These are phyloP conservation scores for Macrotyloma uniflorum DNA, from an alignment of 306 rosid species.

Conservation along the genomic window DNA sequence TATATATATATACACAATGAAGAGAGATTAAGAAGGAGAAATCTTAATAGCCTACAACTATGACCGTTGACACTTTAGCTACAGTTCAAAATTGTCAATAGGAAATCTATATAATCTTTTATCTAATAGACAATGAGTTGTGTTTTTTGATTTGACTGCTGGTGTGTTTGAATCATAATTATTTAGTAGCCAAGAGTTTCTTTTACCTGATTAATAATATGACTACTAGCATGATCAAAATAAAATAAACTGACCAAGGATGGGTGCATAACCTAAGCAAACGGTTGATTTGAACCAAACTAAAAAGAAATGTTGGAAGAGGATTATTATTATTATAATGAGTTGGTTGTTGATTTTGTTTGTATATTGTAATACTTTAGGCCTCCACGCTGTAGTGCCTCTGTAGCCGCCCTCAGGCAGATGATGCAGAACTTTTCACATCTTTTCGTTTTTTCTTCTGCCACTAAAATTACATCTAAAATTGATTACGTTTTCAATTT, in stretches of 20 bases:
- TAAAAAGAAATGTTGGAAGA: not conserved
- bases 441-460: not conserved
- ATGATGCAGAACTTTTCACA: not conserved
- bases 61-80: conserved; percentile 75
- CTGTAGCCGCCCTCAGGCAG: conserved; percentile 14
- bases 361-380: not conserved
- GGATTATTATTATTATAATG: not conserved
- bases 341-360: conserved; percentile 6
- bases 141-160: conserved; percentile 40
- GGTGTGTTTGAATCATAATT: conserved; percentile 16
- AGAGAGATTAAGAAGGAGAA: not conserved
- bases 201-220: conserved; percentile 1
- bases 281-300: not conserved
- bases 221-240: not conserved
- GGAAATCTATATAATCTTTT: not conserved
- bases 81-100: conserved; percentile 8
- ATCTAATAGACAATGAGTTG: conserved; percentile 13
- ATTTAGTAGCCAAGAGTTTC: not conserved
- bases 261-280: not conserved
- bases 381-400: not conserved
- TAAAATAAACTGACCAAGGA: conserved; percentile 4
- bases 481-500: not conserved
- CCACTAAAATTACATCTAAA: too few relatives aligned
- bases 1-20: not conserved
- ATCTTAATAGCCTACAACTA: conserved; percentile 59